Evolutionary conservation across 164 flowering plant species (phyloP), one percentile per base, ranked within the genome.

Genomic region (Piper longum): DNA sequence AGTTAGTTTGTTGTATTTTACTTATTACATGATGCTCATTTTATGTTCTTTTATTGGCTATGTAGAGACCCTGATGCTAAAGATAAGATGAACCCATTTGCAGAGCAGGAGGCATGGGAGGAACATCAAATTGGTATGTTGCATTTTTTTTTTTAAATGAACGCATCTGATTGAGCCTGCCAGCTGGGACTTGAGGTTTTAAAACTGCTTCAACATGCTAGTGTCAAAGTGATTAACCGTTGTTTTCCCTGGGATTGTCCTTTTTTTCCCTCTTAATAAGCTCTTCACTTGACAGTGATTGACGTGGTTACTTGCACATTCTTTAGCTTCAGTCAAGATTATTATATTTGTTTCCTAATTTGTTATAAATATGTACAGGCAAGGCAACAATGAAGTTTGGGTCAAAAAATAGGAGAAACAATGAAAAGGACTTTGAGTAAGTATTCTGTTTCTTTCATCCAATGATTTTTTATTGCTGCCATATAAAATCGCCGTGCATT

Each of bases 81-180:
- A 39, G 97, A 87, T 4, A 95, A 95, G 71, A 90, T 95, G 99
- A 91, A 95, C 68, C 97, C 99, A 51, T 91, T 91, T 80, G 97
- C 97, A 9, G 99, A 95, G 70, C 97, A 95, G 74, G 99, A 95
- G 72, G 99, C 99, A 56, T 95, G 99, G 99, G 99, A 93, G 73
- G 95, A 95, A 16, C 91, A 95, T 76, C 99, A 95, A 75, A 95
- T 88, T 66, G 90, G 97, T 86, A 81, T 58, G 60, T 60, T 48
- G 17, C 14, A 62, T 19, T 26, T 26, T 41, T 18, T n/a, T n/a
- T n/a, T n/a, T n/a, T n/a, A n/a, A 26, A 26, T 26, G 36, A 2
- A 26, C 36, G 36, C 36, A 26, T 26, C 36, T 26, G 36, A 26
- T 26, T 26, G 36, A 26, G 36, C 36, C 36, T 26, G 36, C 36